These are phyloP conservation scores for Helminthosporium solani DNA, from an alignment of 2,329 filamentous ascomycete genomes.

Conservation along the genomic window DNA sequence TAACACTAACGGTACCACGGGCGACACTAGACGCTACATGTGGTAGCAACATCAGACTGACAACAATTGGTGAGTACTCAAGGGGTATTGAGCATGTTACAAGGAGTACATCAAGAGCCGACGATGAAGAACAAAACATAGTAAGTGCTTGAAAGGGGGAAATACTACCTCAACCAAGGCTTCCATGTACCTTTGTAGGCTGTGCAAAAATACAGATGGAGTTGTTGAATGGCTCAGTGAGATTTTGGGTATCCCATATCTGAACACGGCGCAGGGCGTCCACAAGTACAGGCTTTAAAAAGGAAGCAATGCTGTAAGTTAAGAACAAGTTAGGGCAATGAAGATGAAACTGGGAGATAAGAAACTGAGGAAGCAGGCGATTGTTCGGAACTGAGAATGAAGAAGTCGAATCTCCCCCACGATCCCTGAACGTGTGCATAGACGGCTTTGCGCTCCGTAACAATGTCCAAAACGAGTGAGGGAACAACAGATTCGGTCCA, in stretches of 20 bases:
- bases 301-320: background rate
- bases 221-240: conserved; percentile 13
- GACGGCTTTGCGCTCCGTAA: too few species aligned
- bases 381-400: too few species aligned
- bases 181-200: background rate
- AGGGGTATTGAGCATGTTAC: conserved; percentile 5
- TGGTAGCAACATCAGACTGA: background rate
- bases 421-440: too few species aligned
- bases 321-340: background rate
- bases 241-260: background rate
- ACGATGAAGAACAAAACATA: background rate
- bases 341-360: background rate
- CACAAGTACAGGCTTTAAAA: background rate
- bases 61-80: background rate
- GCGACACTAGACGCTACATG: background rate
- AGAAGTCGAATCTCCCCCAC: too few species aligned
- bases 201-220: background rate
- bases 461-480: background rate
- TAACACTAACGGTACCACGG: background rate
- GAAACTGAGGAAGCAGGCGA: background rate
- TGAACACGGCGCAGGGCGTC: too few species aligned
- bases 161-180: background rate
- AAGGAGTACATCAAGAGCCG: background rate
- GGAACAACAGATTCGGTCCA: background rate
- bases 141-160: background rate